Evolutionary conservation across 2,329 filamentous ascomycete species (phyloP).

Genomic region (Talaromyces sp.): DNA sequence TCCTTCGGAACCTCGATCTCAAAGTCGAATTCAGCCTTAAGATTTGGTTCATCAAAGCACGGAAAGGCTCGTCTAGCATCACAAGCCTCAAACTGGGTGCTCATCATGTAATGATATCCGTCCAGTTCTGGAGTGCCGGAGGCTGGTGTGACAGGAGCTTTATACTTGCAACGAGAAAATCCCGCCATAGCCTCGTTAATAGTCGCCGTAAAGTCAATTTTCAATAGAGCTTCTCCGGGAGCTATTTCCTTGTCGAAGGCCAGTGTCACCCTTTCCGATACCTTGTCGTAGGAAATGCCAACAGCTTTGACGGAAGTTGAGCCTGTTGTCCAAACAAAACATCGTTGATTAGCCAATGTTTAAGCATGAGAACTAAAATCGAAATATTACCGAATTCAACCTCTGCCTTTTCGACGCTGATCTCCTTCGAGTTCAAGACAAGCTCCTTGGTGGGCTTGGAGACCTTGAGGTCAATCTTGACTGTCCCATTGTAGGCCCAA

Average conservation of each 20-base stretch:
- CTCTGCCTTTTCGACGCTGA: slow-evolving; percentile 64
- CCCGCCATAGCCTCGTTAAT: slow-evolving; percentile 91
- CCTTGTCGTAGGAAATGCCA: slow-evolving; percentile 72
- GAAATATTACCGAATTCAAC: slow-evolving; percentile 30
- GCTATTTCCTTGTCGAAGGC: slow-evolving; percentile 68
- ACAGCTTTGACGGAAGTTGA: slow-evolving; percentile 47
- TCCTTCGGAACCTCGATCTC: slow-evolving; percentile 85
- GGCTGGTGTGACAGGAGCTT: slow-evolving; percentile 65
- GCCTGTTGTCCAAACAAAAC: slow-evolving; percentile 21
- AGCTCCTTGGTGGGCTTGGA: slow-evolving; percentile 68
- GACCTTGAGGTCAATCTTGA: slow-evolving; percentile 73
- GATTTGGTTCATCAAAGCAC: slow-evolving; percentile 95
- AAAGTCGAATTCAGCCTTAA: slow-evolving; percentile 95
- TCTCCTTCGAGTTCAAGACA: slow-evolving; percentile 76
- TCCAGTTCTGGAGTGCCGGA: slow-evolving; percentile 70
- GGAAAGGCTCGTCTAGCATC: slow-evolving; percentile 93
- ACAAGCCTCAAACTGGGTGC: slow-evolving; percentile 95
- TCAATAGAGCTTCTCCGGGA: slow-evolving; percentile 61
- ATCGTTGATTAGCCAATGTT: neutral
- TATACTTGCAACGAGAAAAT: slow-evolving; percentile 93
- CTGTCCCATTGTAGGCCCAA: slow-evolving; percentile 81
- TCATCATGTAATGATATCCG: slow-evolving; percentile 68
- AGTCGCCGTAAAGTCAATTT: slow-evolving; percentile 70
- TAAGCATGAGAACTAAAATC: neutral
- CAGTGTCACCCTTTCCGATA: slow-evolving; percentile 76